Percentiles rank a stretch among this genome's conserved stretches.
These are phyloP conservation scores for Infundibulicybe gibba DNA, from an alignment of 768 basidiomycete species.

Conservation along the genomic window DNA sequence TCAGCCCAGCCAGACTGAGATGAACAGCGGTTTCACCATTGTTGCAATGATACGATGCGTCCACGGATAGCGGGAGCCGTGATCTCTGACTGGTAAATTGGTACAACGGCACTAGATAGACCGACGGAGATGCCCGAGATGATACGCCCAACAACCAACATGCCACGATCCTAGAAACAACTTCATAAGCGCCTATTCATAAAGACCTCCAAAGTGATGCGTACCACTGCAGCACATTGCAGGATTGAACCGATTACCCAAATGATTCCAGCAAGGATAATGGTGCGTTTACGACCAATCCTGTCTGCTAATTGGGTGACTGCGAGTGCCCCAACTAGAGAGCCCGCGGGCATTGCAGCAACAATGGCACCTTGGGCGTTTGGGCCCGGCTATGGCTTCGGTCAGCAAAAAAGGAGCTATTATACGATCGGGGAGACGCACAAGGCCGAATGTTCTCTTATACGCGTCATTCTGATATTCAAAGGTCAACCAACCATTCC, in stretches of 20 bases:
- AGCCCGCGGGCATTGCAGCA: conserved; percentile 78
- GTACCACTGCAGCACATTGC: conserved; percentile 57
- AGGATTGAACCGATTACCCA: conserved; percentile 73
- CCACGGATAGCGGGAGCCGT: conserved; percentile 72
- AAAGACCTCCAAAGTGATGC: conserved; percentile 3
- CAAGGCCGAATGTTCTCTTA: conserved; percentile 28
- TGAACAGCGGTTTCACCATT: conserved; percentile 39
- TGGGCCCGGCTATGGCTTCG: conserved; percentile 36
- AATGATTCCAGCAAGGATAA: conserved; percentile 64
- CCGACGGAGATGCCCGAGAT: conserved; percentile 69
- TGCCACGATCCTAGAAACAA: conserved; percentile 62
- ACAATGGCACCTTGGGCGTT: conserved; percentile 69
- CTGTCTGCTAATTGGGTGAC: conserved; percentile 63
- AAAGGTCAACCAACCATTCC: too few species aligned
- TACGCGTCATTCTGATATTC: conserved; percentile 34
- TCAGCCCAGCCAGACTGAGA: not conserved
- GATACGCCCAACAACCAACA: conserved; percentile 70
- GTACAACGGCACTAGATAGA: conserved; percentile 61
- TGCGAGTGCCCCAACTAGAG: conserved; percentile 62
- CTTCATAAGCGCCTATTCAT: too few species aligned
- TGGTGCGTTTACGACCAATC: conserved; percentile 61
- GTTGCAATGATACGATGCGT: conserved; percentile 72
- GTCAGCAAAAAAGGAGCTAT: not conserved
- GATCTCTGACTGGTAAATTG: conserved; percentile 74
- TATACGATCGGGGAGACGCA: conserved; percentile 13